Evolutionary conservation across 139 green algal genomes (phyloP).

Genomic region (Volvox reticuliferus): DNA sequence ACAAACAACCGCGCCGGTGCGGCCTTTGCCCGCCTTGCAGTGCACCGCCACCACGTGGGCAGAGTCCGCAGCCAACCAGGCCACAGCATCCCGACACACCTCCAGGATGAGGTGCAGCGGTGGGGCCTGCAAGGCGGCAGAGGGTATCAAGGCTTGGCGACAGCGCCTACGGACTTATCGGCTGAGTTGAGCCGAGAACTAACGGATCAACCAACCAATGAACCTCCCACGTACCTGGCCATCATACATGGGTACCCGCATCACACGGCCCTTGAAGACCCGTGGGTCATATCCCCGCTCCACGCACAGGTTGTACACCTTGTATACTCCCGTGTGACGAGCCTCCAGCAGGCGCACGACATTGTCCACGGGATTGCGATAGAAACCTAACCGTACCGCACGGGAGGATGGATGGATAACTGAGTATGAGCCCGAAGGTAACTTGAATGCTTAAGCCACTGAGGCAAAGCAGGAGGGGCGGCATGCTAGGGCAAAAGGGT

Average conservation of each 20-base stretch:
- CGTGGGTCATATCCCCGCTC: slow-evolving; percentile 67
- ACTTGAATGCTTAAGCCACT: too few species aligned
- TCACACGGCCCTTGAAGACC: slow-evolving; percentile 54
- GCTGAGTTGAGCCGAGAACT: too few species aligned
- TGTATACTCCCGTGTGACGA: slow-evolving; percentile 60
- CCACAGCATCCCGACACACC: slow-evolving; percentile 67
- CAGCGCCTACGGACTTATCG: too few species aligned
- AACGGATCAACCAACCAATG: too few species aligned
- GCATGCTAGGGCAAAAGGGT: too few species aligned
- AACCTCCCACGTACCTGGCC: slow-evolving; percentile 66
- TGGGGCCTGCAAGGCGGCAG: slow-evolving; percentile 61
- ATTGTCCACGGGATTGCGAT: slow-evolving; percentile 71
- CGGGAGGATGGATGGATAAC: background rate
- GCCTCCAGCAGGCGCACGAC: slow-evolving; percentile 61
- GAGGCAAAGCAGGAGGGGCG: too few species aligned
- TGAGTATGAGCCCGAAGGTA: too few species aligned
- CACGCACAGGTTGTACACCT: slow-evolving; percentile 82
- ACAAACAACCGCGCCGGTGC: slow-evolving; percentile 80
- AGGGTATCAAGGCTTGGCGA: too few species aligned
- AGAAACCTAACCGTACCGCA: slow-evolving; percentile 56
- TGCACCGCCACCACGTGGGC: slow-evolving; percentile 74
- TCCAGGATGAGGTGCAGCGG: slow-evolving; percentile 66
- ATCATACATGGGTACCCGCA: slow-evolving; percentile 75
- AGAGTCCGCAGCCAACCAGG: slow-evolving; percentile 61
- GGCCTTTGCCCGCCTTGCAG: slow-evolving; percentile 86